Evolutionary conservation across 1,284 basidiomycete genomes (phyloP).

Genomic region (Ustilago crameri): DNA sequence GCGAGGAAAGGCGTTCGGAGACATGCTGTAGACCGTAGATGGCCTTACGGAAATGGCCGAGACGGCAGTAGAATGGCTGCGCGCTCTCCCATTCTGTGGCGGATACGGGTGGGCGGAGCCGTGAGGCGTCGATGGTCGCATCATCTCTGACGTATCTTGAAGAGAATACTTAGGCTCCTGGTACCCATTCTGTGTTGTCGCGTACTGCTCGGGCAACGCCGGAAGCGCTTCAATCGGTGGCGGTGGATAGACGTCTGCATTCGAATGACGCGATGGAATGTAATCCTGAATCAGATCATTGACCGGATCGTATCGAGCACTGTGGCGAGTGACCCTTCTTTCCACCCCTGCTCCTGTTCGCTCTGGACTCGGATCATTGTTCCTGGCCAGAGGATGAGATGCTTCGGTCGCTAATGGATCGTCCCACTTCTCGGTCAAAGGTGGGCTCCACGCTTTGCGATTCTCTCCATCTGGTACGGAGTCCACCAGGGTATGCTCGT

Average conservation of each 20-base stretch:
- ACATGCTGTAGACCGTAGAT: conserved; percentile 36
- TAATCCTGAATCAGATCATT: conserved; percentile 55
- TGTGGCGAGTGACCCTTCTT: conserved; percentile 33
- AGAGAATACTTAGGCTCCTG: conserved; percentile 23
- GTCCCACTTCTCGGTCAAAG: conserved; percentile 7
- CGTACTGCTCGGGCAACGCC: conserved; percentile 25
- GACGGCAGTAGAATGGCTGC: conserved; percentile 14
- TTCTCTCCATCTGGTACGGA: conserved; percentile 20
- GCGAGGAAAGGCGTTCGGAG: conserved; percentile 16
- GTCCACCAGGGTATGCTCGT: conserved; percentile 39
- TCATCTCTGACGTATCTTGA: conserved; percentile 21
- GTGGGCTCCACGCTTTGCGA: conserved; percentile 32
- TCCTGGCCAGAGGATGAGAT: conserved; percentile 18
- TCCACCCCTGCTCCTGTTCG: conserved; percentile 9
- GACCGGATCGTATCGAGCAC: conserved; percentile 52
- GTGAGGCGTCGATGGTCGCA: conserved; percentile 4
- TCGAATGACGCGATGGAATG: conserved; percentile 23
- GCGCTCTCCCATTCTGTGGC: conserved; percentile 10
- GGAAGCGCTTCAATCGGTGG: conserved; percentile 25
- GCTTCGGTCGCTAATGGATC: conserved; percentile 7
- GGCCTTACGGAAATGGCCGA: conserved; percentile 26
- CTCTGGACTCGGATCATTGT: conserved; percentile 12
- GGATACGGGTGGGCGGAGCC: conserved; percentile 4
- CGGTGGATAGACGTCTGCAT: conserved; percentile 36
- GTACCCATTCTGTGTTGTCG: conserved; percentile 2